These are phyloP conservation scores for Fraxinus pennsylvanica DNA, from an alignment of 257 asterid genomes.

Conservation along the genomic window DNA sequence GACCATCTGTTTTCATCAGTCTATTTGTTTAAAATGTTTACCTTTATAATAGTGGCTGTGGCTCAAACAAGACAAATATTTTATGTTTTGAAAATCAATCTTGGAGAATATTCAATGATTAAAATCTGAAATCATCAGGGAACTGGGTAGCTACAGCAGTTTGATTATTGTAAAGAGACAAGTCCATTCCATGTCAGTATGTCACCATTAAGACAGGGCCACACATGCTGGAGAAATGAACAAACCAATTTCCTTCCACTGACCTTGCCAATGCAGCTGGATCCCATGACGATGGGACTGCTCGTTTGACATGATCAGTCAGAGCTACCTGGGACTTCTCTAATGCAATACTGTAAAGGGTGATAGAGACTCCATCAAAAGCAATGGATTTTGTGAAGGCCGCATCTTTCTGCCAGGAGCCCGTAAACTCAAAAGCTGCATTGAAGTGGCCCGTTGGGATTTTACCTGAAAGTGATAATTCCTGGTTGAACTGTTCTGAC, in stretches of 20 bases:
- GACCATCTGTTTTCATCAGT: neutral
- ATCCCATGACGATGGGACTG: slow-evolving; percentile 82
- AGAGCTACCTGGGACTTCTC: slow-evolving; percentile 70
- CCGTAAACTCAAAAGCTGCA: slow-evolving; percentile 75
- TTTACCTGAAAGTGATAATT: slow-evolving; percentile 66
- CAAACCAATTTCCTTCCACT: slow-evolving; percentile 20
- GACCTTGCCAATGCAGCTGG: slow-evolving; percentile 79
- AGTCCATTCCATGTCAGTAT: neutral
- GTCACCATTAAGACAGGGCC: neutral
- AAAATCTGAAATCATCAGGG: neutral
- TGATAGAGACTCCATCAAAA: slow-evolving; percentile 69
- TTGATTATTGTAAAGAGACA: neutral
- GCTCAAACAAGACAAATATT: neutral
- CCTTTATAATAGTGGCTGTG: neutral
- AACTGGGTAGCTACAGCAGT: neutral
- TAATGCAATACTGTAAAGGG: slow-evolving; percentile 70
- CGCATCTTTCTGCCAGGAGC: slow-evolving; percentile 84
- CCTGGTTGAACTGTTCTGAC: slow-evolving; percentile 93
- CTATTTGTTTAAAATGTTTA: neutral
- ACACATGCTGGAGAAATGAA: neutral
- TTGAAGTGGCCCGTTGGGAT: slow-evolving; percentile 84
- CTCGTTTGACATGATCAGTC: slow-evolving; percentile 64
- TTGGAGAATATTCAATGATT: neutral
- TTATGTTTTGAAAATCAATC: neutral
- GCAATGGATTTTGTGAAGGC: slow-evolving; percentile 69